Evolutionary conservation across 352 stramenopile genomes (phyloP).

Genomic region (Peronospora farinosa): DNA sequence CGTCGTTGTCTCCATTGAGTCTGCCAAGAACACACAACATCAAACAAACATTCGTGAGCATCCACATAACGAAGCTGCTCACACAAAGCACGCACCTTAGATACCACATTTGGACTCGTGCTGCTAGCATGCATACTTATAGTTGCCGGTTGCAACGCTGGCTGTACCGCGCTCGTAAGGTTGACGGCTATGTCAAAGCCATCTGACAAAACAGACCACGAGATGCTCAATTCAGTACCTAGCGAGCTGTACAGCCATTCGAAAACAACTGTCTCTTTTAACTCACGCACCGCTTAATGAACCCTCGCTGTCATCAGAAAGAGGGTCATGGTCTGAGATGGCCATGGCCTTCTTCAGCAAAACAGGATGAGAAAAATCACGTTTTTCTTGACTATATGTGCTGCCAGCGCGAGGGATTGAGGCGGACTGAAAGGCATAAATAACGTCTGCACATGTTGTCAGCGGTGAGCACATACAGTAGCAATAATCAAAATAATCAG

Average conservation of each 20-base stretch:
- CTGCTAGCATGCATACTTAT: background rate
- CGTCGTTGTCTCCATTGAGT: slow-evolving; percentile 40
- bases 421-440: slow-evolving; percentile 37
- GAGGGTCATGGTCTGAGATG: slow-evolving; percentile 4
- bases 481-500: slow-evolving; percentile 25
- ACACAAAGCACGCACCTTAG: slow-evolving; percentile 10
- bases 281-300: slow-evolving; percentile 36
- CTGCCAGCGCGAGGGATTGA: slow-evolving; percentile 5
- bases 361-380: slow-evolving; percentile 1
- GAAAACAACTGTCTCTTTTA: background rate
- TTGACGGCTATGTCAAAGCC: slow-evolving; percentile 28
- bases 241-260: background rate
- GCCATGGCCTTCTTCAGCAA: slow-evolving; percentile 2
- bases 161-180: slow-evolving; percentile 5
- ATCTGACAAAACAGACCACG: slow-evolving; percentile 15
- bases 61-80: background rate
- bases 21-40: slow-evolving; percentile 6
- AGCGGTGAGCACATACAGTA: slow-evolving; percentile 17
- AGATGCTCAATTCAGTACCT: slow-evolving; percentile 4
- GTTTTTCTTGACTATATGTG: slow-evolving; percentile 6
- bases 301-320: slow-evolving; percentile 31
- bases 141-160: background rate
- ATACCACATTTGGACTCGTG: slow-evolving; percentile 1
- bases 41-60: background rate
- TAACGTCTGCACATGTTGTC: slow-evolving; percentile 35